Conservation (phyloP, 2,329 filamentous ascomycete species). For the Sporothrix euskadiensis region DNA sequence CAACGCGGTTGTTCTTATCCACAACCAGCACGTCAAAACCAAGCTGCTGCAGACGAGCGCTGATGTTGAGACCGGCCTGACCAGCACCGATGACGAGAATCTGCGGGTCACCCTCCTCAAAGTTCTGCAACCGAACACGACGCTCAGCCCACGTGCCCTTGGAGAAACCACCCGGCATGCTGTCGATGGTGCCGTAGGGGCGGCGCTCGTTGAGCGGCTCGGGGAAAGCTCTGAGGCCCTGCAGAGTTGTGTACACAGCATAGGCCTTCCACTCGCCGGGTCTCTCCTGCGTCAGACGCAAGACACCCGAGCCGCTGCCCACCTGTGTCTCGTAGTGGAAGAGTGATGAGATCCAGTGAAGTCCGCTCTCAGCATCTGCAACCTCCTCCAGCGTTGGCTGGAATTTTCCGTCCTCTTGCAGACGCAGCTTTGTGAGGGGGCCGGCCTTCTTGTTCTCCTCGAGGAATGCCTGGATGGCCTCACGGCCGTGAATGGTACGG, state of each 20-base stretch:
- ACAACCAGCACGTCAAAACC: constrained; percentile 57
- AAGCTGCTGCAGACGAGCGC: constrained; percentile 62
- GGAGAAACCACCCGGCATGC: constrained; percentile 54
- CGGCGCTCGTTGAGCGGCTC: constrained; percentile 51
- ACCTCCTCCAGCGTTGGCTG: constrained; percentile 47
- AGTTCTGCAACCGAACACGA: constrained; percentile 50
- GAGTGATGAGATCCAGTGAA: constrained; percentile 53
- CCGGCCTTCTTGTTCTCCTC: constrained; percentile 37
- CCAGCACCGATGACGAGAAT: constrained; percentile 63
- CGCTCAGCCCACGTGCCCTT: constrained; percentile 63
- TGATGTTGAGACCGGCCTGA: constrained; percentile 59
- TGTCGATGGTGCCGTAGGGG: constrained; percentile 58
- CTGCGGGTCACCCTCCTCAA: constrained; percentile 52
- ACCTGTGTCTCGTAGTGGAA: constrained; percentile 56
- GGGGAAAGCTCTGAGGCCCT: constrained; percentile 55
- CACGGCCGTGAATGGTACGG: constrained; percentile 50
- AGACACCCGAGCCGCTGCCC: constrained; percentile 58
- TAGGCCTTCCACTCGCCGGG: constrained; percentile 59
- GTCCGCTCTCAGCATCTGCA: constrained; percentile 50
- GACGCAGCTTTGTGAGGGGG: constrained; percentile 47
- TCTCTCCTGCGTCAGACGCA: constrained; percentile 49
- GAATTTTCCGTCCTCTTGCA: constrained; percentile 52
- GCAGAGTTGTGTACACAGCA: constrained; percentile 62
- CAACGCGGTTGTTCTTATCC: constrained; percentile 58
- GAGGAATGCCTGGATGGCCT: constrained; percentile 46